These are phyloP conservation scores for Pulveroboletus sp. DNA, from an alignment of 768 basidiomycete species.

Conservation along the genomic window DNA sequence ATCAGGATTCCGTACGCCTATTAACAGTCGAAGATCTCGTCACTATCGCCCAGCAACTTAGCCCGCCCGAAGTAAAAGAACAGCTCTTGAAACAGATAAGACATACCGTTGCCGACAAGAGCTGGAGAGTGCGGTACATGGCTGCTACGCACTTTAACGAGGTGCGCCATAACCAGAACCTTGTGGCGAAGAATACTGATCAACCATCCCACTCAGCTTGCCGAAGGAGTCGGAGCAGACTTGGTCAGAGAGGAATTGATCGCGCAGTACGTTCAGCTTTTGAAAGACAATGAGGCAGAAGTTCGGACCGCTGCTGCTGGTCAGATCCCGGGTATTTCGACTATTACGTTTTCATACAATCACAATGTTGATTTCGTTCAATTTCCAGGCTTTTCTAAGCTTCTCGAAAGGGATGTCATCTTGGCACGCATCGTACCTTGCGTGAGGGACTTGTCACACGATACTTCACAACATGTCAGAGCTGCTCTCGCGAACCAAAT, in stretches of 20 bases:
- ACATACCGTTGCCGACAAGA: conserved; percentile 88
- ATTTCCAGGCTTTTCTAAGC: conserved; percentile 83
- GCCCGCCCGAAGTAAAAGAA: conserved; percentile 86
- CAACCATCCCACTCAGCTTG: conserved; percentile 51
- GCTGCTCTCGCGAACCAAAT: conserved; percentile 96
- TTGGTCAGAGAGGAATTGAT: conserved; percentile 93
- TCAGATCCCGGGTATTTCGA: conserved; percentile 82
- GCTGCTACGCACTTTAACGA: conserved; percentile 96
- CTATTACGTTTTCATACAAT: background rate
- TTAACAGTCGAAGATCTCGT: conserved; percentile 95
- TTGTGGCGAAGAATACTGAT: background rate
- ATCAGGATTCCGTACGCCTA: conserved; percentile 96
- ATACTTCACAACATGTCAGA: conserved; percentile 94
- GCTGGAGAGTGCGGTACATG: conserved; percentile 99
- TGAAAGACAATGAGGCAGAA: conserved; percentile 99
- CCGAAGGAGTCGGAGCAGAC: conserved; percentile 84
- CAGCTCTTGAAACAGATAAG: conserved; percentile 85
- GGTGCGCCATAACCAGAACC: conserved; percentile 38
- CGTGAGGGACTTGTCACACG: conserved; percentile 89
- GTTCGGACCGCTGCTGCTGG: conserved; percentile 94
- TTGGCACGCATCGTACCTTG: conserved; percentile 91
- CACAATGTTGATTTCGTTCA: conserved; percentile 7
- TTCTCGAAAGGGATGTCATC: conserved; percentile 91
- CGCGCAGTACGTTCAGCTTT: conserved; percentile 83
- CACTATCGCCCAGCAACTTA: conserved; percentile 80